Percentiles rank a stretch among this genome's conserved stretches.
These are phyloP conservation scores for Penicillium ochrochloron DNA, from an alignment of 495 filamentous ascomycete genomes.

Conservation along the genomic window DNA sequence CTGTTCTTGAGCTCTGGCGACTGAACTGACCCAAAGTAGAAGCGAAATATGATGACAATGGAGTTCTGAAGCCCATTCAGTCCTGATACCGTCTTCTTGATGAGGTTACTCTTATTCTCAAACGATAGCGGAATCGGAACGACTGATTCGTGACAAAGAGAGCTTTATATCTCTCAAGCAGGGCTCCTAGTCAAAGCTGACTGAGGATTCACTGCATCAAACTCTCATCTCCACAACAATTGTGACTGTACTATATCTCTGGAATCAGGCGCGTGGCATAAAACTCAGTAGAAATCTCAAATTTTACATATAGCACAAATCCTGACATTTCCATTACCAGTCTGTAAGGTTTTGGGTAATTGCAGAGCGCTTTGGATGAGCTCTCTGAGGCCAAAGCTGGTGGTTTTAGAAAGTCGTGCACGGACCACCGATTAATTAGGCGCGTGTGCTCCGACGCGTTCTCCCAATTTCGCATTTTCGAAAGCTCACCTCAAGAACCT, in stretches of 20 bases:
- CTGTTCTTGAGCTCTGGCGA: background rate
- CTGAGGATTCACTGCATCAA: constrained; percentile 5
- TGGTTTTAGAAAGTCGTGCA: constrained; percentile 27
- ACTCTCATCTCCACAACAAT: constrained; percentile 30
- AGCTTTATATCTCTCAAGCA: background rate
- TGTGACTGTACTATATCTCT: constrained; percentile 31
- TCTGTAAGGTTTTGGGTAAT: background rate
- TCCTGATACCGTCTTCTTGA: constrained; percentile 20
- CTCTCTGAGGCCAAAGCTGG: background rate
- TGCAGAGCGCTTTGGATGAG: too few relatives aligned
- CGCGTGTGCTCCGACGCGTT: constrained; percentile 49
- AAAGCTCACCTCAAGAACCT: constrained; percentile 13
- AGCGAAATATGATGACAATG: constrained; percentile 86
- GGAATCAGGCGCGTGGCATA: constrained; percentile 11
- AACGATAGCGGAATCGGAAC: background rate
- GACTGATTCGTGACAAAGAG: background rate
- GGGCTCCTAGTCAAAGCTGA: background rate
- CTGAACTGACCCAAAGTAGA: constrained; percentile 57
- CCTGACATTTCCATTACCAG: background rate
- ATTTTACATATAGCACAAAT: constrained; percentile 15
- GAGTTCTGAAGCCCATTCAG: constrained; percentile 54
- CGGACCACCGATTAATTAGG: constrained; percentile 49
- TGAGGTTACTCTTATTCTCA: background rate
- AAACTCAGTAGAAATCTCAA: background rate
- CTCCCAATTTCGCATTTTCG: constrained; percentile 25